Evolutionary conservation across 2,329 filamentous ascomycete genomes (phyloP), one percentile per base, ranked within the genome.

Genomic region (Colletotrichum caudatum): DNA sequence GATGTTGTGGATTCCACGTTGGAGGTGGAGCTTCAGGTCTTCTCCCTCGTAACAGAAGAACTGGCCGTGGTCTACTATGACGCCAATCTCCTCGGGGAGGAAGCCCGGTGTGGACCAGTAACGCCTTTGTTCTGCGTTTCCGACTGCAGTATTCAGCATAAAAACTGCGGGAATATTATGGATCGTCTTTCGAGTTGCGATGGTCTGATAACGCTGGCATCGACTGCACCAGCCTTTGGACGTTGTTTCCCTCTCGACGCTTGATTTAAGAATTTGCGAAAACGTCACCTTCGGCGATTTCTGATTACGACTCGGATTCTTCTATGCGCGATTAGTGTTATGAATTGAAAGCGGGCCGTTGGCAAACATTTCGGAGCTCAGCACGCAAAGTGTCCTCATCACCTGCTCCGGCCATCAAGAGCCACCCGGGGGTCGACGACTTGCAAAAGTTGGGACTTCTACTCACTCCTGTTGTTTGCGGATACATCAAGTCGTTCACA

Each of bases 41-140:
- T 97, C 92, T 2, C 96, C 95, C 81, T 99, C 95, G 74, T 94
- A 98, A 81, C 95, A 98, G 81, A 94, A 95, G 78, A 98, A 93
- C 78, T 97, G 93, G n/a, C 94, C 94, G 76, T 93, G 90, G 71
- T 97, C 93, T 69, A 97, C 90, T 69, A 97, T 93, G 77, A 99
- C 90, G 48, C 96, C 96, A 76, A 99, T 95, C 79, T 98, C 94
- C 78, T 96, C 93, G 0, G 96, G 96, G 16, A 99, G 85, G 92
- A 95, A 99, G 20, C 93, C 94, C 0, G 94, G 94, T 16, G 91
- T 94, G 1, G 93, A 90, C 97, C 97, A 99, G 20, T 97, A 86
- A 71, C 92, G 88, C 76, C 92, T 91, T 46, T 94, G 90, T 74
- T 95, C 93, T 2, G 90, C 88, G 57, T 84, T 91, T 6, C 87